Percentiles rank a stretch among this genome's conserved stretches.
Evolutionary conservation across 495 filamentous ascomycete genomes (phyloP).

Genomic region (Daldinia grandis): DNA sequence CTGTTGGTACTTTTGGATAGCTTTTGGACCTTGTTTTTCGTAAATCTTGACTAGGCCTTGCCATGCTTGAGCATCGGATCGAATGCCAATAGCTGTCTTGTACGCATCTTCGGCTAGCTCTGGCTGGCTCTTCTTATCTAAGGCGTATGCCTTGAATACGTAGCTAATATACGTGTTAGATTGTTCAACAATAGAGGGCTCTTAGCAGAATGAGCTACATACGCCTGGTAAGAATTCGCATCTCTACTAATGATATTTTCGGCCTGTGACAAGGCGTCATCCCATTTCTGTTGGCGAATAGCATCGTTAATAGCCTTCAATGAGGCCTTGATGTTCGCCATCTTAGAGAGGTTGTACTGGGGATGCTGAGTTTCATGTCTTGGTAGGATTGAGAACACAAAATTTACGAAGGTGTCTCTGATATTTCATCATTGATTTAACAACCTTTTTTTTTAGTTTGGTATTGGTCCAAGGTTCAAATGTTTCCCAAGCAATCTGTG

Average conservation of each 20-base stretch:
- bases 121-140: constrained; percentile 74
- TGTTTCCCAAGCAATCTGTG: background rate
- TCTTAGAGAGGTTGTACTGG: constrained; percentile 39
- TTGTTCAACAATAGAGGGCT: background rate
- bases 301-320: constrained; percentile 85
- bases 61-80: constrained; percentile 76
- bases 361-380: constrained; percentile 26
- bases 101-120: constrained; percentile 80
- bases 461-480: background rate
- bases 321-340: constrained; percentile 72
- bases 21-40: constrained; percentile 73
- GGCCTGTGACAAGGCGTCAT: constrained; percentile 72
- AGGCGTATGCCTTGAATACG: constrained; percentile 81
- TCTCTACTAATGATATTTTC: constrained; percentile 74
- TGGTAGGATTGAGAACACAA: constrained; percentile 10
- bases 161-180: constrained; percentile 58
- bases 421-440: constrained; percentile 34
- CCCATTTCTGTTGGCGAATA: constrained; percentile 81
- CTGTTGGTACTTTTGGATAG: constrained; percentile 76
- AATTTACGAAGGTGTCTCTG: constrained; percentile 10
- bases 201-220: constrained; percentile 1
- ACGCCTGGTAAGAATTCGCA: constrained; percentile 84
- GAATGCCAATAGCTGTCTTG: constrained; percentile 69
- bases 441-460: background rate
- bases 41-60: constrained; percentile 89